Percentiles rank a stretch among this genome's conserved stretches.
phyloP scores from a whole-genome alignment of 2,329 filamentous ascomycete genomes.

The Phialemonium atrogriseum region DNA sequence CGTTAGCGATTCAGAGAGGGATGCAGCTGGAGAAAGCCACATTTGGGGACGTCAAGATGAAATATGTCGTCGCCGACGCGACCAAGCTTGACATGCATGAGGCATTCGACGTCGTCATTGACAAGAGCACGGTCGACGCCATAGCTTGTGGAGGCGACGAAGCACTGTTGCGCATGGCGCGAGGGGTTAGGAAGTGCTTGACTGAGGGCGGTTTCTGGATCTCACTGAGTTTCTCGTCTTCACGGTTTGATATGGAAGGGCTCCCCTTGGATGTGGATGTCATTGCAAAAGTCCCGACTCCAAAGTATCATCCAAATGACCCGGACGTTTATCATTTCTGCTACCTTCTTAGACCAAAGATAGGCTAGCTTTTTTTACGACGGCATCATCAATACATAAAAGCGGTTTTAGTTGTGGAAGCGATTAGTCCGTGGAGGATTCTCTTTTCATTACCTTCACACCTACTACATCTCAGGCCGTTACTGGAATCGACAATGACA shows the following conservation, averaged over 20 bases:
- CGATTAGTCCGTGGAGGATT: no score
- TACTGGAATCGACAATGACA: no score
- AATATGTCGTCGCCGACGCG: slow-evolving; percentile 36
- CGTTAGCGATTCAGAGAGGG: slow-evolving; percentile 35
- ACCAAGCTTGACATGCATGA: slow-evolving; percentile 24
- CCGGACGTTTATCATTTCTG: slow-evolving; percentile 39
- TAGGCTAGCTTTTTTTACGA: no score
- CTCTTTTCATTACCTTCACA: no score
- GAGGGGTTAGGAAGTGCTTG: slow-evolving; percentile 25
- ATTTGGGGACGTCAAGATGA: slow-evolving; percentile 35
- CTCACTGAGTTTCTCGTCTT: slow-evolving; percentile 37
- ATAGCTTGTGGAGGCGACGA: slow-evolving; percentile 35
- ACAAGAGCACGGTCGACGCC: slow-evolving; percentile 42
- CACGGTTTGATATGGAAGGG: slow-evolving; percentile 27
- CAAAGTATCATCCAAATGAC: slow-evolving; percentile 30
- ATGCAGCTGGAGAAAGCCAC: slow-evolving; percentile 26
- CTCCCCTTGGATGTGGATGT: slow-evolving; percentile 34
- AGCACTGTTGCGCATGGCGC: slow-evolving; percentile 28
- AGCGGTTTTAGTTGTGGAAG: no score
- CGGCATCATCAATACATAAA: no score
- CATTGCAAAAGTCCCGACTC: slow-evolving; percentile 31
- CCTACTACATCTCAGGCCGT: no score
- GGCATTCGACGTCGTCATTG: slow-evolving; percentile 33
- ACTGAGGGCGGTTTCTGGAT: slow-evolving; percentile 33
- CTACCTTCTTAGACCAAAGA: slow-evolving; percentile 34